A percentile compares a stretch with the other conserved stretches of the same genome.
Evolutionary conservation across 306 rosid genomes (phyloP).

Genomic region (Potentilla sterilis): DNA sequence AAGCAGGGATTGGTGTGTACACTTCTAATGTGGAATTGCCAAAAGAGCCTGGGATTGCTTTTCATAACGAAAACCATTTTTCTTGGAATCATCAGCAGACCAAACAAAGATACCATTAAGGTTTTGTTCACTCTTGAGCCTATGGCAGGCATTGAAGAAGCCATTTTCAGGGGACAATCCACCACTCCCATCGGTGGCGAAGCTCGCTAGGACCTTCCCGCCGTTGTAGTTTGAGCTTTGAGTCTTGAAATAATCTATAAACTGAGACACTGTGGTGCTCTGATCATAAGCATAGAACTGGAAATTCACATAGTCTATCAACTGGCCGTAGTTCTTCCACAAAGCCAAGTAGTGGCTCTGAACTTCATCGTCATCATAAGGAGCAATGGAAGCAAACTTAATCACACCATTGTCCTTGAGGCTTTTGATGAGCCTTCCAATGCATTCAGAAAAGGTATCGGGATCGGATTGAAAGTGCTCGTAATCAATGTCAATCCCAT

Average conservation of each 20-base stretch:
- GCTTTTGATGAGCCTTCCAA: conserved; percentile 50
- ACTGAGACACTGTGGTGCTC: conserved; percentile 56
- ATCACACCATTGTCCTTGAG: conserved; percentile 52
- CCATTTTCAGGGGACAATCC: conserved; percentile 59
- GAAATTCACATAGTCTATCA: conserved; percentile 75
- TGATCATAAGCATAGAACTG: conserved; percentile 81
- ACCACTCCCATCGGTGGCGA: conserved; percentile 43
- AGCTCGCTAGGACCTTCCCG: conserved; percentile 67
- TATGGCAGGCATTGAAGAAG: conserved; percentile 55
- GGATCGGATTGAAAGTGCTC: conserved; percentile 63
- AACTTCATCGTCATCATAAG: conserved; percentile 57
- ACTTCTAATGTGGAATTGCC: conserved; percentile 30
- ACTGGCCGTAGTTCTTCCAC: conserved; percentile 59
- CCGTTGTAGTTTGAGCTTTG: conserved; percentile 59
- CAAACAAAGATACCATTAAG: conserved; percentile 75
- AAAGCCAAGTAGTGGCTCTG: conserved; percentile 63
- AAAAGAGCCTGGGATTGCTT: conserved; percentile 62
- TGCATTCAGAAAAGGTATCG: conserved; percentile 57
- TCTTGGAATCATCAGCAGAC: conserved; percentile 86
- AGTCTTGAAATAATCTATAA: conserved; percentile 46
- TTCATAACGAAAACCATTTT: conserved; percentile 57
- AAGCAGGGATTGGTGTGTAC: too few relatives aligned
- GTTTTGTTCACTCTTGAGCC: conserved; percentile 41
- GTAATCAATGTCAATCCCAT: conserved; percentile 74
- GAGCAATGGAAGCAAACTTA: conserved; percentile 73